Evolutionary conservation across 768 basidiomycete genomes (phyloP).

Genomic region (Phlebiopsis flavidoalba): DNA sequence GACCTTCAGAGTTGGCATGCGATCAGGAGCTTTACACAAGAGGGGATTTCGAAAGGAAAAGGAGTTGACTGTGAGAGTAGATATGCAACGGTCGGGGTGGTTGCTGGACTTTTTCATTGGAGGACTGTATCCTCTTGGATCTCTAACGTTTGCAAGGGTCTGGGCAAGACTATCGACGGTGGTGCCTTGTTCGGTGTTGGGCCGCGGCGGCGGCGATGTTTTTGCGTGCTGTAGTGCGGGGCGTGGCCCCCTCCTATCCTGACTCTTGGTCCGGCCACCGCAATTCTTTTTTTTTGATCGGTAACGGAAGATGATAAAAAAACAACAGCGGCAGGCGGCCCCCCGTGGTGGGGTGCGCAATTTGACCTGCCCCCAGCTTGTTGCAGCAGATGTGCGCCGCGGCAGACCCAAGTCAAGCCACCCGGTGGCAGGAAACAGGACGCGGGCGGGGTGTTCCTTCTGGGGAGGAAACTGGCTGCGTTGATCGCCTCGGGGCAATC

Average conservation of each 20-base stretch:
- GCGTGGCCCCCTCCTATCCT: no score
- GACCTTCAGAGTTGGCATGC: constrained; percentile 80
- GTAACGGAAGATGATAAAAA: background rate
- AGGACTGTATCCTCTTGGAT: constrained; percentile 23
- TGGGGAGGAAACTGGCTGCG: constrained; percentile 2
- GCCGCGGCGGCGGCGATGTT: background rate
- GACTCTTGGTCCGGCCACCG: constrained; percentile 30
- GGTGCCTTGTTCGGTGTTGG: background rate
- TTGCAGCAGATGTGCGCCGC: constrained; percentile 5
- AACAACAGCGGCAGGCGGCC: background rate
- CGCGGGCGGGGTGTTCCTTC: constrained; percentile 3
- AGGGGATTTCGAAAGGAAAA: constrained; percentile 68
- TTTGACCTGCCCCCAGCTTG: no score
- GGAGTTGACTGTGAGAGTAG: constrained; percentile 67
- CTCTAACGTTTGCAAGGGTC: constrained; percentile 28
- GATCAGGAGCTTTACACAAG: constrained; percentile 62
- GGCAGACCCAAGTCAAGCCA: constrained; percentile 5
- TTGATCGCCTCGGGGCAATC: constrained; percentile 6
- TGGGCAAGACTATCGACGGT: constrained; percentile 26
- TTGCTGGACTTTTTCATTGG: constrained; percentile 25
- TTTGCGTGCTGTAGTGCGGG: background rate
- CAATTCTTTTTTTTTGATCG: no score
- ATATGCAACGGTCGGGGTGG: constrained; percentile 46
- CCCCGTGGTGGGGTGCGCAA: no score
- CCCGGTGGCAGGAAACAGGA: constrained; percentile 5